Evolutionary conservation across 75 land plant genomes (phyloP), one percentile per base, ranked within the genome.

Genomic region (Cupressus sempervirens): DNA sequence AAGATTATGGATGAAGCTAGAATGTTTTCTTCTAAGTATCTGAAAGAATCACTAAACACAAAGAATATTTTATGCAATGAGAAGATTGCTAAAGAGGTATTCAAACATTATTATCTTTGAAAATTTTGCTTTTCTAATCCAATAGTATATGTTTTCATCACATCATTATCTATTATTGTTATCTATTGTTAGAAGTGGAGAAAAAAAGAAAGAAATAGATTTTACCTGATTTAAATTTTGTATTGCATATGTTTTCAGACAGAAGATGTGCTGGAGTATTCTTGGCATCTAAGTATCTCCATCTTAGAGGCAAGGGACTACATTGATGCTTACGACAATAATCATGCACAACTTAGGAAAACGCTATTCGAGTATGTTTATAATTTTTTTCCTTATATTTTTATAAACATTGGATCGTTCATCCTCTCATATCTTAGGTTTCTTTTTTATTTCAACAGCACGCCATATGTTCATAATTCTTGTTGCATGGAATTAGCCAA

Each of bases 1-100:
- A 82, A 48, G 32, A 85, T 85, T 9, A 26, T 88, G 79, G 76
- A 70, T 80, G 87, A 88, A 52, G 89, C 89, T 56, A 81, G 50
- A 18, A 1, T 23, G 1, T 88, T 85, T n/a, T 67, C 82, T 26
- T 14, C 34, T 1, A 72, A 65, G 5, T 86, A 81, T 86, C 26
- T 88, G 18, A 41, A 46, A 43, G 53, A 48, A 36, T 72, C 87
- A 46, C 23, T 85, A 0, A 32, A 36, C 15, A 80, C 65, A 16
- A 82, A 82, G 9, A 15, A 75, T 13, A 23, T 76, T 1, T 38
- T 16, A 65, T 20, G 6, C 68, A 65, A 26, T 3, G 68, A 65
- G n/a, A 26, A 26, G 0, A 20, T 65, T 20, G n/a, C 0, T 5
- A 3, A 26, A 0, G 29, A 65, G 29, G 29, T 65, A 4, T 4